Evolutionary conservation across 257 asterid genomes (phyloP), one percentile per base, ranked within the genome.

Genomic region (Solanum corneliomulleri): DNA sequence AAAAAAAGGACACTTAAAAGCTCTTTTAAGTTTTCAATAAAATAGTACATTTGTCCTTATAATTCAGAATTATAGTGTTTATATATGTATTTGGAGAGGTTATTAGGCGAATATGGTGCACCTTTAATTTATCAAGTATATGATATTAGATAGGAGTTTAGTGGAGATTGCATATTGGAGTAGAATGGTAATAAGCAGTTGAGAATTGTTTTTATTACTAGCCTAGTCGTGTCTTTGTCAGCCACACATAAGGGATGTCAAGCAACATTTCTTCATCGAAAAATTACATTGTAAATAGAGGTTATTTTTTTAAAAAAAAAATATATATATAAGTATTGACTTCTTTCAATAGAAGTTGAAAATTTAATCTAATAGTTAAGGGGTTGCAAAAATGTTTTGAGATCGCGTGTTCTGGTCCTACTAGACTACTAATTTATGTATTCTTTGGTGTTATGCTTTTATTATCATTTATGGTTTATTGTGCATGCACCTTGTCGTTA

Each of bases 291-390:
- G n/a, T 52, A 52, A 6, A 2, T 16, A 16, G 4, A 52, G n/a
- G 6, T 52, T 0, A 16, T n/a, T n/a, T 6, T 52, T 52, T 52
- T 16, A 4, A 14, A 15, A 0, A 0, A 52, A 52, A 2, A 39
- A 39, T 16, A 52, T 31, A 31, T 16, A 52, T 6, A 2, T 10
- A 52, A 52, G n/a, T 52, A 52, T 52, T 52, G n/a, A 16, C 62
- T 52, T 52, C 62, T 52, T 52, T 52, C 7, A 9, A 52, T 52
- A 16, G 9, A 16, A 52, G 2, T 18, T 52, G 10, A 52, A 18
- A 0, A 7, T 52, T 18, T 52, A 52, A 4, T 52, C n/a, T 52
- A 52, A 9, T 52, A 23, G 0, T 52, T 52, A 18, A 2, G 9
- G 1, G 62, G 62, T 18, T 52, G 8, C 3, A 16, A 6, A 49